Percentiles rank a stretch among this genome's conserved stretches.
These are phyloP conservation scores for Talaromyces sp. DNA, from an alignment of 2,329 filamentous ascomycete genomes.

Conservation along the genomic window DNA sequence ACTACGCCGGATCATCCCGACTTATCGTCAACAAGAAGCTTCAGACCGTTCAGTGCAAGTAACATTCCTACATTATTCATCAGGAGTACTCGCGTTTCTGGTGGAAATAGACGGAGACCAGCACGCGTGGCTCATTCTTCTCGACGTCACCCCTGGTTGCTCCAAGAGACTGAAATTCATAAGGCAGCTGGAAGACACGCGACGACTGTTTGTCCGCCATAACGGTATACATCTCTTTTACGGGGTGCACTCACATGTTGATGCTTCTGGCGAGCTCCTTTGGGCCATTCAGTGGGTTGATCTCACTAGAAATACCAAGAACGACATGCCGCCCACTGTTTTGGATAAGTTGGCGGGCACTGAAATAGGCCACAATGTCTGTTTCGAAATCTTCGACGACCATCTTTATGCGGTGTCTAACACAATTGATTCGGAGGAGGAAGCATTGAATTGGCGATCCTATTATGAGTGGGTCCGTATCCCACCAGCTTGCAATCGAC, in stretches of 20 bases:
- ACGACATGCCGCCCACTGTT: slow-evolving; percentile 45
- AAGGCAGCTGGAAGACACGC: slow-evolving; percentile 44
- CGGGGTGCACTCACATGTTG: slow-evolving; percentile 59
- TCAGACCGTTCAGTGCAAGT: slow-evolving; percentile 45
- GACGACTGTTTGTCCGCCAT: slow-evolving; percentile 66
- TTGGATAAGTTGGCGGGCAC: slow-evolving; percentile 60
- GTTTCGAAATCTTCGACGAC: slow-evolving; percentile 65
- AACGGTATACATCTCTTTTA: slow-evolving; percentile 61
- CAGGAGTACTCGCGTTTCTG: slow-evolving; percentile 57
- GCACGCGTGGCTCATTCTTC: slow-evolving; percentile 54
- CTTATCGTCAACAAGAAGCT: slow-evolving; percentile 31
- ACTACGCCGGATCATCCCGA: slow-evolving; percentile 33
- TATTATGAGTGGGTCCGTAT: slow-evolving; percentile 68
- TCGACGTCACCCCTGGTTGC: slow-evolving; percentile 38
- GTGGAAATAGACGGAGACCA: slow-evolving; percentile 45
- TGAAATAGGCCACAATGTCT: slow-evolving; percentile 65
- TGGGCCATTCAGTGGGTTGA: slow-evolving; percentile 61
- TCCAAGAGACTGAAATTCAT: slow-evolving; percentile 41
- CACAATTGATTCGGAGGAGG: slow-evolving; percentile 58
- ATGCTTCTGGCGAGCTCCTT: slow-evolving; percentile 55
- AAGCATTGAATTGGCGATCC: slow-evolving; percentile 64
- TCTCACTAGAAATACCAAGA: slow-evolving; percentile 42
- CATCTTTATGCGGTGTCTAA: slow-evolving; percentile 70
- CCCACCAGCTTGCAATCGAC: slow-evolving; percentile 46
- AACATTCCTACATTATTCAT: slow-evolving; percentile 55